phyloP scores from a whole-genome alignment of 768 basidiomycete genomes.

The Amanita exitialis region DNA sequence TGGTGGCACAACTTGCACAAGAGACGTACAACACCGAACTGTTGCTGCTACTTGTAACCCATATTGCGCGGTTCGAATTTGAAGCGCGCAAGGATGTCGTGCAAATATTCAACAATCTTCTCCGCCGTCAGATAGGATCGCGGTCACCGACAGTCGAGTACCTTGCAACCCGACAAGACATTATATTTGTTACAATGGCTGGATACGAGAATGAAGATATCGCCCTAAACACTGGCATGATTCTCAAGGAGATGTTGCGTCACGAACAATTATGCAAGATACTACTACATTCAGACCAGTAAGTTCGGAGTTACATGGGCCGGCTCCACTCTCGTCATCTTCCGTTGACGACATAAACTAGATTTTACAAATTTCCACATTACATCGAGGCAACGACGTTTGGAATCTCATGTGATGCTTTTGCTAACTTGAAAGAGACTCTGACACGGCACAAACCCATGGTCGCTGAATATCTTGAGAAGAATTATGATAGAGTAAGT shows the following conservation, averaged over 20 bases:
- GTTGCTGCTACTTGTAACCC: conserved; percentile 67
- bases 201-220: conserved; percentile 96
- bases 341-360: conserved; percentile 19
- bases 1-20: conserved; percentile 90
- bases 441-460: conserved; percentile 95
- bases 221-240: conserved; percentile 96
- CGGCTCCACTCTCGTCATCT: neutral
- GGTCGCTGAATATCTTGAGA: conserved; percentile 95
- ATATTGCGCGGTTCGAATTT: conserved; percentile 86
- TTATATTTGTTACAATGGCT: conserved; percentile 74
- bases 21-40: conserved; percentile 92
- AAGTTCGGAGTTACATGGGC: conserved; percentile 21
- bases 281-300: conserved; percentile 90
- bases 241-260: conserved; percentile 91
- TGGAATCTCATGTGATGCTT: conserved; percentile 96
- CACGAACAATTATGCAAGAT: conserved; percentile 89
- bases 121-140: conserved; percentile 85
- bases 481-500: conserved; percentile 86
- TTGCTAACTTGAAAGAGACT: conserved; percentile 95
- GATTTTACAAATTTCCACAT: conserved; percentile 93
- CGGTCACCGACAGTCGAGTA: conserved; percentile 97
- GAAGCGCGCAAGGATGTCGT: conserved; percentile 85
- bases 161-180: conserved; percentile 62
- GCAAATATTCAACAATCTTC: conserved; percentile 82
- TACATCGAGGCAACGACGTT: conserved; percentile 98